These are phyloP conservation scores for Rhizophagus clarus DNA, from an alignment of 192 early-diverging fungal genomes.

Conservation along the genomic window DNA sequence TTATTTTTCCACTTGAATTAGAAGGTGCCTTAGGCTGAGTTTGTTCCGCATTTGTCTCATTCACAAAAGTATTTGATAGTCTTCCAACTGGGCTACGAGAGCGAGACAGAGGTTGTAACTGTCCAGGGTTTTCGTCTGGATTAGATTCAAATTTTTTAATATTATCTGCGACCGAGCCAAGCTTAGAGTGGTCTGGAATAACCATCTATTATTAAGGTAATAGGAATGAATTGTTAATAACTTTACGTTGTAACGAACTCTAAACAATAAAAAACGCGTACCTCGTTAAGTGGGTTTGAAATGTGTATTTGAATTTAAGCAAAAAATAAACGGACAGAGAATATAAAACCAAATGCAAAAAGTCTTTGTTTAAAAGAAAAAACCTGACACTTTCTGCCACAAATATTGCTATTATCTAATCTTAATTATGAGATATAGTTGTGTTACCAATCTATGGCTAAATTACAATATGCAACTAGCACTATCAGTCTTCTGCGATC, in stretches of 20 bases:
- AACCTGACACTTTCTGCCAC: not conserved
- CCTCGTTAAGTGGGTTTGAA: not conserved
- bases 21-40: no score
- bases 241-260: not conserved
- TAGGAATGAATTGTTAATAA: not conserved
- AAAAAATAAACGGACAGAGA: not conserved
- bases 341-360: not conserved
- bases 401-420: not conserved
- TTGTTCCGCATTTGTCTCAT: no score
- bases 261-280: not conserved
- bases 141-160: slow-evolving; percentile 17
- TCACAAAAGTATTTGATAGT: not conserved
- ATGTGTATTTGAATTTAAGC: not conserved
- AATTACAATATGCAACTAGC: not conserved
- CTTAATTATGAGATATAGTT: not conserved
- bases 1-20: no score
- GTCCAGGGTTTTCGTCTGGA: not conserved
- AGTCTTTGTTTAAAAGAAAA: not conserved
- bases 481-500: not conserved
- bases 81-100: slow-evolving; percentile 23
- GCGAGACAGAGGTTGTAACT: not conserved
- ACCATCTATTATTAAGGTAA: slow-evolving; percentile 17
- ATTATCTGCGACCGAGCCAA: not conserved
- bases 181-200: slow-evolving; percentile 26
- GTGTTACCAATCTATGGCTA: not conserved